Conservation (phyloP, 2,329 filamentous ascomycete species). For the Mycosphaerella sp. region DNA sequence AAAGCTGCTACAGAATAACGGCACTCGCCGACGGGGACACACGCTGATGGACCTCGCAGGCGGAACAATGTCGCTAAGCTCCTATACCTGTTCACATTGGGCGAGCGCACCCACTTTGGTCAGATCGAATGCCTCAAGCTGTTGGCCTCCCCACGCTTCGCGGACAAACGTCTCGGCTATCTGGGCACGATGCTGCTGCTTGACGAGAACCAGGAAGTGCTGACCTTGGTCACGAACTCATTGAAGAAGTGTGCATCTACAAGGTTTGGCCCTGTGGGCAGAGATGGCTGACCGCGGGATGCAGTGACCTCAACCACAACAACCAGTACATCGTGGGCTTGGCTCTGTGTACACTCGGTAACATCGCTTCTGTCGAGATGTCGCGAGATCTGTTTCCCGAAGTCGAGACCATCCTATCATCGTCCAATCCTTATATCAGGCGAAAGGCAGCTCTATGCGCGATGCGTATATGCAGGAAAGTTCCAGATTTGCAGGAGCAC, state of each 20-base stretch:
- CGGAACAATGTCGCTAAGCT: conserved; percentile 99
- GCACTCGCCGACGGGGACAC: conserved; percentile 1
- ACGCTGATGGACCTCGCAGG: conserved; percentile 44
- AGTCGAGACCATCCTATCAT: conserved; percentile 85
- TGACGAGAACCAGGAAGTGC: conserved; percentile 96
- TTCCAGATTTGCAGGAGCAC: conserved; percentile 94
- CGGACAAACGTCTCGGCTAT: conserved; percentile 94
- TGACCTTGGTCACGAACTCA: conserved; percentile 96
- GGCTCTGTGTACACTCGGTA: conserved; percentile 90
- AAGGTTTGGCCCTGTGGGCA: not conserved
- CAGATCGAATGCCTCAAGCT: conserved; percentile 99
- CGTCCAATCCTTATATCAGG: conserved; percentile 95
- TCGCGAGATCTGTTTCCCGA: conserved; percentile 94
- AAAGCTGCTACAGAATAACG: conserved; percentile 15
- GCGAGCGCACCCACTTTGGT: conserved; percentile 95
- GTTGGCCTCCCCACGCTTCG: conserved; percentile 91
- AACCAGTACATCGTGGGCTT: conserved; percentile 99
- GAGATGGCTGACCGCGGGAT: not conserved
- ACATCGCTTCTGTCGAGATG: conserved; percentile 98
- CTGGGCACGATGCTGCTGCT: conserved; percentile 91
- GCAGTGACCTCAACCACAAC: conserved; percentile 86
- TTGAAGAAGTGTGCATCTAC: conserved; percentile 73
- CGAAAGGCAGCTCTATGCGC: conserved; percentile 97
- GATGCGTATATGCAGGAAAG: conserved; percentile 97
- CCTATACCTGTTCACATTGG: conserved; percentile 94